Conservation (phyloP, 1,139 yeast species). For the Yamadazyma atmosphaerica region DNA sequence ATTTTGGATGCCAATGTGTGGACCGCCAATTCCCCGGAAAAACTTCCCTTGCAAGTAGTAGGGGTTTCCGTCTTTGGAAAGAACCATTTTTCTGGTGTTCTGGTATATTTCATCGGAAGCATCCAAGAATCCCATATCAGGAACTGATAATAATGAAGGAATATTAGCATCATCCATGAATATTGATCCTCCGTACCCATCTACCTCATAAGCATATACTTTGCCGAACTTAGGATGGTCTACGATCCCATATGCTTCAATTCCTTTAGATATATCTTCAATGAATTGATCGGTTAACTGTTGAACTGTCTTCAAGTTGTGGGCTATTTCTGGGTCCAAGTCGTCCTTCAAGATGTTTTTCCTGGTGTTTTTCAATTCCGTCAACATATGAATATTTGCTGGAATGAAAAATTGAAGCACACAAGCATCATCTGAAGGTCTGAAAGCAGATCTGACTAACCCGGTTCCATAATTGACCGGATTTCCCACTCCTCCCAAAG, state of each 20-base stretch:
- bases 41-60: conserved; percentile 62
- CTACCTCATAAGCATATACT: conserved; percentile 87
- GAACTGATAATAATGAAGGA: conserved; percentile 79
- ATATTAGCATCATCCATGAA: conserved; percentile 92
- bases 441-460: conserved; percentile 76
- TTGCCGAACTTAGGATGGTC: conserved; percentile 69
- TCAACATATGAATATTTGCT: conserved; percentile 76
- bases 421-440: conserved; percentile 91
- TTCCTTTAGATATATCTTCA: conserved; percentile 50
- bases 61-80: conserved; percentile 73
- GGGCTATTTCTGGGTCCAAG: conserved; percentile 3
- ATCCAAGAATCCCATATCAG: conserved; percentile 70
- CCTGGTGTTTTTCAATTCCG: conserved; percentile 52
- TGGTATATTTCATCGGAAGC: conserved; percentile 60
- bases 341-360: conserved; percentile 19
- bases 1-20: conserved; percentile 75
- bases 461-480: conserved; percentile 77
- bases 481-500: conserved; percentile 77
- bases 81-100: conserved; percentile 77
- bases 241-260: conserved; percentile 62
- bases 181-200: conserved; percentile 75
- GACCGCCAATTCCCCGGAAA: conserved; percentile 86
- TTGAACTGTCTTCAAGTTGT: conserved; percentile 10
- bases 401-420: conserved; percentile 80
- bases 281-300: conserved; percentile 37